These are phyloP conservation scores for Coemansia sp. DNA, from an alignment of 192 early-diverging fungal species.

Conservation along the genomic window DNA sequence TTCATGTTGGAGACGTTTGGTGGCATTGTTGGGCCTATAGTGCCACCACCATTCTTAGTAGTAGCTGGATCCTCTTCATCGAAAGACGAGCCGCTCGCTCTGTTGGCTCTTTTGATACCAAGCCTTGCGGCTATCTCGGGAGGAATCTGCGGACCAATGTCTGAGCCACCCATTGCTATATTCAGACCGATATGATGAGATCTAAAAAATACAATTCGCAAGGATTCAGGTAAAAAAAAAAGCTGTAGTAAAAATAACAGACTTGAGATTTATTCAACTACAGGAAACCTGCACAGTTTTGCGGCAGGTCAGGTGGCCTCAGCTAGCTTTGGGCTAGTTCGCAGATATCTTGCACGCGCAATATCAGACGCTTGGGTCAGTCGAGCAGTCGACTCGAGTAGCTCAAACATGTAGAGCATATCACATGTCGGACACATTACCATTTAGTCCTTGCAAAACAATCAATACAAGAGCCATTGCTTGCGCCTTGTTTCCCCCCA, in stretches of 20 bases:
- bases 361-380: too few relatives aligned
- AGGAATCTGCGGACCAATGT: conserved; percentile 51
- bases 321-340: too few relatives aligned
- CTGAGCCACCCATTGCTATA: conserved; percentile 9
- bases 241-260: not conserved
- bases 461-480: not conserved
- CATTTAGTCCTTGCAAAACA: not conserved
- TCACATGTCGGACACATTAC: not conserved
- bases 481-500: not conserved
- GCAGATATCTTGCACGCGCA: too few relatives aligned
- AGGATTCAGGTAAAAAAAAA: not conserved
- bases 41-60: not conserved
- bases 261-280: not conserved
- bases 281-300: not conserved
- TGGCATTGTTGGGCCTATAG: conserved; percentile 44
- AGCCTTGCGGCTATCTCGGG: conserved; percentile 46
- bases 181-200: not conserved
- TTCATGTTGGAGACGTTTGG: conserved; percentile 5
- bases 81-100: not conserved
- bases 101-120: conserved; percentile 16
- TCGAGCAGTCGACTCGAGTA: too few relatives aligned
- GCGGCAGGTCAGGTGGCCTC: not conserved
- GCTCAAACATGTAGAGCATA: not conserved
- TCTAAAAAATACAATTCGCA: not conserved
- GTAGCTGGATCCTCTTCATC: conserved; percentile 6